phyloP scores from a whole-genome alignment of 73 alveolate genomes.

The Paramecium bursaria region DNA sequence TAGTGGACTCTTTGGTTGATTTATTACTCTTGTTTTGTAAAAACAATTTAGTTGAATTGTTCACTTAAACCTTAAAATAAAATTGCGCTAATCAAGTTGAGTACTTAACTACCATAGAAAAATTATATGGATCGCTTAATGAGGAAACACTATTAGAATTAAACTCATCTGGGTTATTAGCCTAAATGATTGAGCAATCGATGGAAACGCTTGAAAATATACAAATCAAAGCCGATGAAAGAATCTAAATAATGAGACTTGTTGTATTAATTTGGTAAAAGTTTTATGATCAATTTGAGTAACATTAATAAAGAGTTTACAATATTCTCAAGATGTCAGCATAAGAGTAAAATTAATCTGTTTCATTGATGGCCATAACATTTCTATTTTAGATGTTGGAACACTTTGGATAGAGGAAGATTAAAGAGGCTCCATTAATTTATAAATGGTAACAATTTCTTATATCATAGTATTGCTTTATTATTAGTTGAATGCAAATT shows the following conservation, averaged over 20 bases:
- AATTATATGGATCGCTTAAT: neutral
- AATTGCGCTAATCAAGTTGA: conserved; percentile 32
- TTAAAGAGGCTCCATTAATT: conserved; percentile 24
- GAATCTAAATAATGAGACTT: conserved; percentile 18
- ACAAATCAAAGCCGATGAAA: conserved; percentile 2
- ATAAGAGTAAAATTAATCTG: neutral
- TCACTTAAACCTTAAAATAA: conserved; percentile 1
- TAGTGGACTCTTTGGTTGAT: conserved; percentile 50
- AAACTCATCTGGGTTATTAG: conserved; percentile 5
- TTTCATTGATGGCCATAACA: neutral
- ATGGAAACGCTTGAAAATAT: neutral
- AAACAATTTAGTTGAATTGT: conserved; percentile 34
- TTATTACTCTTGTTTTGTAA: conserved; percentile 42
- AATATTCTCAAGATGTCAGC: neutral
- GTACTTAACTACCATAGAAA: conserved; percentile 1
- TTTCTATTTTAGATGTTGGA: conserved; percentile 4
- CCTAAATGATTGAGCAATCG: conserved; percentile 8
- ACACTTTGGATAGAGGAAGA: conserved; percentile 8
- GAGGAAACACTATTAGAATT: conserved; percentile 11
- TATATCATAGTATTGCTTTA: no score
- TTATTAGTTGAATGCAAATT: neutral
- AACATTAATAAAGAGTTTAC: conserved; percentile 2
- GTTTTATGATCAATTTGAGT: neutral
- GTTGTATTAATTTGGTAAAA: neutral
- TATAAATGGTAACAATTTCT: conserved; percentile 13